Evolutionary conservation across 139 green algal species (phyloP), one percentile per base, ranked within the genome.

Genomic region (Chlamydomonas sphaeroides): DNA sequence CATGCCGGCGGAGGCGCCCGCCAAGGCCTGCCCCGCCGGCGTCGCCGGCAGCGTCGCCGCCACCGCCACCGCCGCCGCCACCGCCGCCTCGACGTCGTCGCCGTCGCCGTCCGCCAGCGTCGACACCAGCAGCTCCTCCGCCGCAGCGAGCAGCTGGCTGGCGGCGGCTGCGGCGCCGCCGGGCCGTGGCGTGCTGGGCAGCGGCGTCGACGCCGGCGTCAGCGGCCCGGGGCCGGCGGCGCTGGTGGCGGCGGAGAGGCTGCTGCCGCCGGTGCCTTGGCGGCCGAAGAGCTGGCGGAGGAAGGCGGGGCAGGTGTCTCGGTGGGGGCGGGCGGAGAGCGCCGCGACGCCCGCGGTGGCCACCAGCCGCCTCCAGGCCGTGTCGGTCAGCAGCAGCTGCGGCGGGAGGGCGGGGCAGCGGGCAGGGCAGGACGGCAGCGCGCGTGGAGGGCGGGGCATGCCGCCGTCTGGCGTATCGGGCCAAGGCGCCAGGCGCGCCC

Each of bases 341-440:
- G n/a, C 39, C n/a, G 8, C 3, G 1, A 80, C 21, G 8, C 74
- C 74, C 0, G n/a, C 59, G 0, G 74, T 80, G 28, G 59, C 74
- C 0, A 80, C 74, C 41, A 80, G 32, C 0, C 74, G 57, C 28
- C 39, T 14, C 74, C 74, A 80, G 5, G 74, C 74, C 1, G 41
- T 18, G 18, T 61, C 39, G 3, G 74, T 63, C 41, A 80, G 17
- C 6, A 80, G 59, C 38, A 80, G 15, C 72, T 80, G 15, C 6
- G 49, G 49, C 45, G 10, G 51, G 20, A 14, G 45, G 45, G 45
- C 45, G 45, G 45, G 45, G 56, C 11, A 32, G 26, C 11, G 67
- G n/a, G 15, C 1, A 3, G 33, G 25, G 28, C 32, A n/a, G 65
- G 33, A 42, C 18, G 33, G 65, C 25, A 73, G 67, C 38, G 38